These are phyloP conservation scores for Ophiognomonia clavigignenti-juglandacearum DNA, from an alignment of 2,329 filamentous ascomycete species.

Conservation along the genomic window DNA sequence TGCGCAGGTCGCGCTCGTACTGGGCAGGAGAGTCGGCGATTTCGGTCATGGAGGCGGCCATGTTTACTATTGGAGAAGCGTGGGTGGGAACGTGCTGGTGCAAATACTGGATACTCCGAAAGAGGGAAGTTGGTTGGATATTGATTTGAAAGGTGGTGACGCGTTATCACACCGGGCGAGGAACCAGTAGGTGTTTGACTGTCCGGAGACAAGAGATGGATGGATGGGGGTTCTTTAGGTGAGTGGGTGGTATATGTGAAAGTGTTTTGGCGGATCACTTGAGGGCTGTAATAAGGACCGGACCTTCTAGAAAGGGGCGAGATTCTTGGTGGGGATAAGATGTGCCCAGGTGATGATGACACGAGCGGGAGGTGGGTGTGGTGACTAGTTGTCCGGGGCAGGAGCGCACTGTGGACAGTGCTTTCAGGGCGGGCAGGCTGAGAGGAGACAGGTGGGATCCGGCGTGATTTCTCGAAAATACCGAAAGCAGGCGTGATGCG, in stretches of 20 bases:
- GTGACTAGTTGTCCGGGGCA: conserved; percentile 12
- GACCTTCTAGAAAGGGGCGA: conserved; percentile 12
- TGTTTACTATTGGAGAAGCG: conserved; percentile 7
- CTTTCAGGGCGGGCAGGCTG: conserved; percentile 1
- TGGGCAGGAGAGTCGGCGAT: conserved; percentile 20
- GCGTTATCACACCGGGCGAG: too few species aligned
- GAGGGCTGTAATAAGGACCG: too few species aligned
- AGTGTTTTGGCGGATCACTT: background rate
- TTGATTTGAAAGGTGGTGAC: background rate
- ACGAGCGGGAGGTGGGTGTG: conserved; percentile 9
- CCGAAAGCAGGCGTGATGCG: conserved; percentile 9
- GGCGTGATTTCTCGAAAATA: background rate
- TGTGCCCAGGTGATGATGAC: conserved; percentile 10
- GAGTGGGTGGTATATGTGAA: background rate
- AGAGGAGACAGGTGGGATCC: conserved; percentile 3
- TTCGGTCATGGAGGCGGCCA: conserved; percentile 21
- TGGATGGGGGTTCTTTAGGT: conserved; percentile 3
- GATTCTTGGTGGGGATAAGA: background rate
- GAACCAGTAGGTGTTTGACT: background rate
- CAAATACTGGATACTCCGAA: background rate
- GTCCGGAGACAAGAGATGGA: conserved; percentile 3
- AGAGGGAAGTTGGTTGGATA: background rate
- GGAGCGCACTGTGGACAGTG: conserved; percentile 10
- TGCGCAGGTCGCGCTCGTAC: conserved; percentile 39
- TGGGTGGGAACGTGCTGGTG: background rate